Evolutionary conservation across 23 red algal species (phyloP), one percentile per base, ranked within the genome.

Genomic region (Cyanidiococcus yangmingshanensis): DNA sequence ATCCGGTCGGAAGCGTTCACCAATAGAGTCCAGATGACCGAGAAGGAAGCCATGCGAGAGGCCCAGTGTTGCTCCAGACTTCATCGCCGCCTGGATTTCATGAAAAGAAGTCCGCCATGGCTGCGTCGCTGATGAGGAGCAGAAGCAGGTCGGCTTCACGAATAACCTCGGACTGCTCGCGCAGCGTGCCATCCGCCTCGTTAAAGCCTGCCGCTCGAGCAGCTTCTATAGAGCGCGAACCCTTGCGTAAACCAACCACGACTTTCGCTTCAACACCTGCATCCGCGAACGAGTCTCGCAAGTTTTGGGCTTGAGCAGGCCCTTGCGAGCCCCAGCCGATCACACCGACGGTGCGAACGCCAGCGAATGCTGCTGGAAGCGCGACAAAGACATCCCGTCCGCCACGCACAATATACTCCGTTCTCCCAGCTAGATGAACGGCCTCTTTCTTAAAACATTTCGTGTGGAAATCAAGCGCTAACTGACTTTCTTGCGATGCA

Each of bases 261-360:
- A 96, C 92, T 68, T 50, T 80, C 25, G 82, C 79, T 77, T 87
- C 84, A 77, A 96, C 79, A 39, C 84, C 87, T 57, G 68, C 74
- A 75, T 82, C 87, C 37, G 63, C 38, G 50, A 96, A 90, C 34
- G 92, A 90, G 82, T 96, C 92, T 15, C 87, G 58, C 77, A 96
- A 76, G 45, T 96, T 96, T 80, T 96, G 92, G n/a, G 92, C 77
- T 77, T 96, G 92, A 1, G 92, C 92, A 31, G 92, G 92, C 17
- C 87, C 92, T 58, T 96, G 92, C 57, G 87, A 90, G 50, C 92
- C 92, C 92, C 92, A 96, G 37, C 92, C 92, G 39, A 96, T 90
- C 59, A 96, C 92, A 50, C 92, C 92, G 39, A 96, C 84, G 37
- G 86, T 77, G 54, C 90, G 90, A 41, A 96, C 80, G 58, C 85